phyloP scores from a whole-genome alignment of 2,329 filamentous ascomycete species.

The Coniochaeta sp. region DNA sequence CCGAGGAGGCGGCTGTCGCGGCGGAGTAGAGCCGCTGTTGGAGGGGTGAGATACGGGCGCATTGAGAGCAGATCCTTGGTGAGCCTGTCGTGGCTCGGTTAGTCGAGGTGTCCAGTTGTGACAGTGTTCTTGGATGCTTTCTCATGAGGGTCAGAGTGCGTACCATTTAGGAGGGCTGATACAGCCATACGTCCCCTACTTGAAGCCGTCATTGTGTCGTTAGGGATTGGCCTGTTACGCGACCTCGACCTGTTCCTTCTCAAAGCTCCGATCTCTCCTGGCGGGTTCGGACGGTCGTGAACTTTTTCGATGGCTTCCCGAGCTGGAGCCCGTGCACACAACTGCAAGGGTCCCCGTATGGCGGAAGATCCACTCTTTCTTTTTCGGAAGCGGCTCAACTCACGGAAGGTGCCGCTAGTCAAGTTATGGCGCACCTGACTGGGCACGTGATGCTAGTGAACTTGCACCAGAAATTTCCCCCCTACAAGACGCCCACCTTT shows the following conservation, averaged over 20 bases:
- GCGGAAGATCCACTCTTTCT: conserved; percentile 4
- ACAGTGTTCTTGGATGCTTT: neutral
- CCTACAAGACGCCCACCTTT: conserved; percentile 11
- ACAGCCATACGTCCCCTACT: conserved; percentile 48
- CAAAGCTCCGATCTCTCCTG: conserved; percentile 7
- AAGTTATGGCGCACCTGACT: neutral
- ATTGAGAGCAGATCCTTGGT: conserved; percentile 25
- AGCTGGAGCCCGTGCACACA: neutral
- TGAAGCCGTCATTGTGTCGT: conserved; percentile 42
- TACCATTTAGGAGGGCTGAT: conserved; percentile 43
- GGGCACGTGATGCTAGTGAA: neutral
- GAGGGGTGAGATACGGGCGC: conserved; percentile 20
- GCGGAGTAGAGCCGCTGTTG: conserved; percentile 25
- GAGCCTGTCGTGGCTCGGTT: conserved; percentile 8
- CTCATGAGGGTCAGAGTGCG: conserved; percentile 3
- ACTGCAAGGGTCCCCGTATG: neutral
- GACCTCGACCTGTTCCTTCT: neutral
- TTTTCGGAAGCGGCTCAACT: conserved; percentile 6
- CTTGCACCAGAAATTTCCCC: neutral
- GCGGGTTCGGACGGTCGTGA: conserved; percentile 9
- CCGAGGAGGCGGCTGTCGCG: conserved; percentile 16
- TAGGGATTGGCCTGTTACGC: conserved; percentile 1
- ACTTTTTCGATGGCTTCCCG: conserved; percentile 18
- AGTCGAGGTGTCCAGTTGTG: neutral
- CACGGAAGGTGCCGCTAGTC: too few species aligned